Evolutionary conservation across 495 filamentous ascomycete genomes (phyloP).

Genomic region (Neurospora terricola): DNA sequence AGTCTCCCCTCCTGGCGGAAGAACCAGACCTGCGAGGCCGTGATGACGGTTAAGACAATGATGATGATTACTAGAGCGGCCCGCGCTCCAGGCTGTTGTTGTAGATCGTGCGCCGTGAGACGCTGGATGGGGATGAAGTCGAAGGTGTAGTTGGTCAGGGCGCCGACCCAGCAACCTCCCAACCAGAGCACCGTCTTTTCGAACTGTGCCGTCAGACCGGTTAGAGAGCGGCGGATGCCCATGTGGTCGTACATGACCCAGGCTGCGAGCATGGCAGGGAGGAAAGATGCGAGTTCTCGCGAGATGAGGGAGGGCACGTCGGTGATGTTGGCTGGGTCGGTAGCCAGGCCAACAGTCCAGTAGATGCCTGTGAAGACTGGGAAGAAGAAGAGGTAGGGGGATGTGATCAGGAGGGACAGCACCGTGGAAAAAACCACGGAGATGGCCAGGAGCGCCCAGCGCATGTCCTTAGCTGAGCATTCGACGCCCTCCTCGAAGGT

Average conservation of each 20-base stretch:
- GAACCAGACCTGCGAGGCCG: conserved; percentile 60
- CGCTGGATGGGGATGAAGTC: conserved; percentile 74
- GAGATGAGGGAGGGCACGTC: conserved; percentile 48
- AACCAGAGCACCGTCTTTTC: conserved; percentile 70
- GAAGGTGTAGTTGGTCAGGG: conserved; percentile 76
- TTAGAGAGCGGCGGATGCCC: conserved; percentile 39
- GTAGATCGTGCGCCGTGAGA: conserved; percentile 64
- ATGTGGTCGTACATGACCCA: conserved; percentile 69
- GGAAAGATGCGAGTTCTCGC: conserved; percentile 57
- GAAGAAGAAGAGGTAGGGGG: conserved; percentile 60
- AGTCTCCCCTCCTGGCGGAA: conserved; percentile 66
- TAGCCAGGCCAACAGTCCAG: conserved; percentile 67
- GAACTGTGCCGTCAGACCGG: conserved; percentile 51
- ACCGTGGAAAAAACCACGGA: conserved; percentile 56
- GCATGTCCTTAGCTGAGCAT: conserved; percentile 52
- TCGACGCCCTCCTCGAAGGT: conserved; percentile 44
- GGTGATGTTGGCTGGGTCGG: conserved; percentile 56
- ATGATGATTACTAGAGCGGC: conserved; percentile 59
- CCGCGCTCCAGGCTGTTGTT: conserved; percentile 67
- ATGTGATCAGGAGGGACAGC: conserved; percentile 59
- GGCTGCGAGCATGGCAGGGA: conserved; percentile 66
- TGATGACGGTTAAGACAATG: conserved; percentile 46
- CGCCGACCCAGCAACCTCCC: conserved; percentile 65
- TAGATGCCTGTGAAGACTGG: conserved; percentile 64
- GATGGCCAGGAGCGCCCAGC: conserved; percentile 67